phyloP scores from a whole-genome alignment of 2,329 filamentous ascomycete genomes.

The Boeremia lycopersici region DNA sequence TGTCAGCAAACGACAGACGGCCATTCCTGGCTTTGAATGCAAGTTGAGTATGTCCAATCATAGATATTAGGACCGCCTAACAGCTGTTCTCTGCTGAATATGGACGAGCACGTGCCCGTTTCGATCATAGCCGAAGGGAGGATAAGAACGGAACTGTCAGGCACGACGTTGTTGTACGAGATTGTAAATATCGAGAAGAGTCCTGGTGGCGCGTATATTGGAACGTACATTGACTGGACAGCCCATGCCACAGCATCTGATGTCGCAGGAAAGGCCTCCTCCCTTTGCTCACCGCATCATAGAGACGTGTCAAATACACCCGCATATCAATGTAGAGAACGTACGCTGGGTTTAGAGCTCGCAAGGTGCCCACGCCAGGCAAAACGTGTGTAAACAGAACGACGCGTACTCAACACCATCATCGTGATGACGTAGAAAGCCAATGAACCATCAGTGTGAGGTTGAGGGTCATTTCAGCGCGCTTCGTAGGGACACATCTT shows the following conservation, averaged over 20 bases:
- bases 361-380: too few species aligned
- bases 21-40: background rate
- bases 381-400: too few species aligned
- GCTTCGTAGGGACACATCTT: background rate
- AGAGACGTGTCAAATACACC: background rate
- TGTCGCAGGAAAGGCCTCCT: too few species aligned
- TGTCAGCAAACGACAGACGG: background rate
- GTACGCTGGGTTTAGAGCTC: background rate
- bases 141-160: background rate
- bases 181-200: conserved; percentile 45
- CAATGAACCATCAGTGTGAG: background rate
- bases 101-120: background rate
- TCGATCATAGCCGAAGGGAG: conserved; percentile 3
- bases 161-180: too few species aligned
- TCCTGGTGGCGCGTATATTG: conserved; percentile 36
- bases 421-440: conserved; percentile 2
- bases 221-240: conserved; percentile 47
- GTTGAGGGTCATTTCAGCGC: background rate
- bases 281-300: background rate
- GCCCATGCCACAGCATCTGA: conserved; percentile 24
- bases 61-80: background rate
- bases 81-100: background rate
- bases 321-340: background rate
- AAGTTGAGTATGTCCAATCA: background rate
- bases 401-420: conserved; percentile 5